These are phyloP conservation scores for Echria macrotheca DNA, from an alignment of 495 filamentous ascomycete genomes.

Conservation along the genomic window DNA sequence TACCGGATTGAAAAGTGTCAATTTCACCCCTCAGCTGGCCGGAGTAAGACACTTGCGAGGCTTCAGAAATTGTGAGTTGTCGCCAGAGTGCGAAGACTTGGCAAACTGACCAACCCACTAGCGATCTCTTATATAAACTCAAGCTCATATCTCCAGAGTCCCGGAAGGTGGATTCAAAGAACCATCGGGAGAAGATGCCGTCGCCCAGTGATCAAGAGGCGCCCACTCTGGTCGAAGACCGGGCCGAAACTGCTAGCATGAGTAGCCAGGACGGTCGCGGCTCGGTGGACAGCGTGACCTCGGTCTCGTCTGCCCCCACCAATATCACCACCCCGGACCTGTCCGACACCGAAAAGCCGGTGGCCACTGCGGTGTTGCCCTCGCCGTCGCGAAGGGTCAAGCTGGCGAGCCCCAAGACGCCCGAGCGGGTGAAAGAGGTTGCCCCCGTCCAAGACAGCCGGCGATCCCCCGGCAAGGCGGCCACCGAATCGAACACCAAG, in stretches of 20 bases:
- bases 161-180: too few species aligned
- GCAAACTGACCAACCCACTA: background rate
- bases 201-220: too few species aligned
- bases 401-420: background rate
- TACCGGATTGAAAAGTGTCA: background rate
- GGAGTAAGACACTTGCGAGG: background rate
- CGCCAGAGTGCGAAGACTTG: too few species aligned
- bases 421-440: too few species aligned
- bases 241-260: too few species aligned
- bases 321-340: slow-evolving; percentile 2
- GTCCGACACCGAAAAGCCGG: background rate
- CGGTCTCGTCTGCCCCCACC: background rate
- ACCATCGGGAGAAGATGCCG: too few species aligned
- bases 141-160: background rate
- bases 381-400: background rate
- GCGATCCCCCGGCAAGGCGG: background rate
- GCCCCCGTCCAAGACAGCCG: too few species aligned
- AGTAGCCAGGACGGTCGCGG: background rate
- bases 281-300: background rate
- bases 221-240: too few species aligned
- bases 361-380: background rate
- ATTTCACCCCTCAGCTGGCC: background rate
- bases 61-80: background rate
- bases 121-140: background rate
- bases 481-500: background rate